Evolutionary conservation across 164 flowering plant genomes (phyloP), one percentile per base, ranked within the genome.

Genomic region (Berberis vulgaris): DNA sequence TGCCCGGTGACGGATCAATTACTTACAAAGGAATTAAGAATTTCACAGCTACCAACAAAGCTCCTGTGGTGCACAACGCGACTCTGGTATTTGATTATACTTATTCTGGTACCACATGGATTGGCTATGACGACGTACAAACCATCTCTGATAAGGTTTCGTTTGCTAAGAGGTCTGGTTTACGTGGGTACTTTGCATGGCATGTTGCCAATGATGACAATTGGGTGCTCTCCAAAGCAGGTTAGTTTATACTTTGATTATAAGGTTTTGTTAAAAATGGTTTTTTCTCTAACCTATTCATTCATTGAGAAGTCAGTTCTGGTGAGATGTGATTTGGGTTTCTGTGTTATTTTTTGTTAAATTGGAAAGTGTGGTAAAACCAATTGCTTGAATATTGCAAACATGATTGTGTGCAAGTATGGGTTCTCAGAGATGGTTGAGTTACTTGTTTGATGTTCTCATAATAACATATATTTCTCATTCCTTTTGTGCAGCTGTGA

Each of bases 111-210:
- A 47, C 64, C 4, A 11, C 69, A 0, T 85, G 86, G 86, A 68
- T 80, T 39, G 79, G 82, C 43, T 85, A 79, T 40, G 86, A 83
- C 57, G 83, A 80, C 64, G 45, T 8, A 1, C 13, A 1, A 7
- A 62, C 86, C 0, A 60, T 70, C 1, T 26, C 26, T 26, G 26
- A 26, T 26, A 26, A 26, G 26, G 26, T 26, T 26, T 26, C 26
- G 26, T 26, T 54, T 65, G 2, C 6, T 11, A 7, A 83, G 13
- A 80, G 57, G 40, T 85, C 0, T 65, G 65, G 44, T 85, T 67
- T 64, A 84, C 90, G 60, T 63, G 69, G 44, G 74, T 69, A 2
- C 76, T 64, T 42, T 74, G 26, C 26, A 26, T 26, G 26, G 26
- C 26, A 26, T 26, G 26, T 26, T 26, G 26, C 26, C 26, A 26